Evolutionary conservation across 129 eudicot genomes (phyloP).

Genomic region (Artemisia tridentata): DNA sequence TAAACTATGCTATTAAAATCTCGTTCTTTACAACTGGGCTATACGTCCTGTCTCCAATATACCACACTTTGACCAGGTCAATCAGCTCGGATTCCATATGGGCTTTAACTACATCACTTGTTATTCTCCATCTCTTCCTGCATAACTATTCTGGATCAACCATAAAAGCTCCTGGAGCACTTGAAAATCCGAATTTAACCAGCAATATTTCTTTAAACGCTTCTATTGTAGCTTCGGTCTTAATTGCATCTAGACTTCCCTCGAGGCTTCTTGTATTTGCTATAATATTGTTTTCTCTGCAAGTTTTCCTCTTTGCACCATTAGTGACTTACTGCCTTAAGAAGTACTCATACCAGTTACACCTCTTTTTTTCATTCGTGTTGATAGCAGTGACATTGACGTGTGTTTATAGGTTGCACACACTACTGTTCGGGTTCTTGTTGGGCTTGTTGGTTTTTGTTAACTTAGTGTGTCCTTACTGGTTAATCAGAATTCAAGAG

Average conservation of each 20-base stretch:
- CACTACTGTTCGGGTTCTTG: constrained; percentile 56
- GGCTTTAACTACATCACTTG: constrained; percentile 81
- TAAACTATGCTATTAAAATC: constrained; percentile 57
- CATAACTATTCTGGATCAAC: constrained; percentile 86
- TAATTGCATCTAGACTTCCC: constrained; percentile 90
- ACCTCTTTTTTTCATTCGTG: constrained; percentile 56
- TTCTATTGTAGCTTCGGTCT: constrained; percentile 87
- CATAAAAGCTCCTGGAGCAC: constrained; percentile 72
- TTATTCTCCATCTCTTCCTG: constrained; percentile 76
- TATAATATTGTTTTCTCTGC: constrained; percentile 32
- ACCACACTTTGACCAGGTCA: constrained; percentile 87
- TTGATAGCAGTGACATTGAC: constrained; percentile 59
- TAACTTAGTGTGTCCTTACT: constrained; percentile 82
- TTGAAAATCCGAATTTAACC: constrained; percentile 56
- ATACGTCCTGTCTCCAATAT: constrained; percentile 75
- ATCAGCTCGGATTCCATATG: constrained; percentile 89
- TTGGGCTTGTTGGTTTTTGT: constrained; percentile 63
- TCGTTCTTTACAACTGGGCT: constrained; percentile 69
- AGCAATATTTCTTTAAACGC: constrained; percentile 84
- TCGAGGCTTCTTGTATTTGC: constrained; percentile 87
- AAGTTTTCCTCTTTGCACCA: constrained; percentile 19
- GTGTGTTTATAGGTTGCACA: constrained; percentile 56
- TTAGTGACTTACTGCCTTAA: constrained; percentile 68
- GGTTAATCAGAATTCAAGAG: constrained; percentile 86
- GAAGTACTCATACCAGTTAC: constrained; percentile 70